Evolutionary conservation across 2,329 filamentous ascomycete genomes (phyloP).

Genomic region (Claviceps pazoutovae): DNA sequence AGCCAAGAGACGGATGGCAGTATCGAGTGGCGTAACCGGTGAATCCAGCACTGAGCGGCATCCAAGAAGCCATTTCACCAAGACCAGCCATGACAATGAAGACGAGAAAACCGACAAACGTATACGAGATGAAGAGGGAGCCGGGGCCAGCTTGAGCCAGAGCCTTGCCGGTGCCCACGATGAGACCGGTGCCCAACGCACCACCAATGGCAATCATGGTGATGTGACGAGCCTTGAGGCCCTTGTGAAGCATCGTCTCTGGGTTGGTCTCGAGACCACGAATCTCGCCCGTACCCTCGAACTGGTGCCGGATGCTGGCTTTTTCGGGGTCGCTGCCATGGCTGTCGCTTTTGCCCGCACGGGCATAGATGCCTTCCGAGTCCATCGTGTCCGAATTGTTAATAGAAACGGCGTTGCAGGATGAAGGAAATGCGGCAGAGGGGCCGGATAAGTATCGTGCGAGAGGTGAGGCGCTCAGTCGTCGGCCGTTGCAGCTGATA

Average conservation of each 20-base stretch:
- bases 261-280: conserved; percentile 34
- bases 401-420: neutral
- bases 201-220: conserved; percentile 58
- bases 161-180: conserved; percentile 51
- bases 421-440: neutral
- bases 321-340: conserved; percentile 9
- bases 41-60: conserved; percentile 66
- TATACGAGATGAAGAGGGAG: conserved; percentile 59
- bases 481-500: neutral
- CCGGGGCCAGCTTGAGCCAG: conserved; percentile 43
- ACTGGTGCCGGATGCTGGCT: conserved; percentile 6
- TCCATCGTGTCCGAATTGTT: conserved; percentile 1
- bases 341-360: conserved; percentile 6
- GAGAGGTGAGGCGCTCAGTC: neutral
- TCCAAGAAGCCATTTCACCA: conserved; percentile 74
- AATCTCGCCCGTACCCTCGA: conserved; percentile 20
- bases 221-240: conserved; percentile 40
- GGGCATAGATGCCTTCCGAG: conserved; percentile 8
- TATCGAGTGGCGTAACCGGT: conserved; percentile 69
- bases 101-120: conserved; percentile 55
- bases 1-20: conserved; percentile 68
- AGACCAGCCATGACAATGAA: conserved; percentile 71
- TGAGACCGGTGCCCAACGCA: conserved; percentile 60
- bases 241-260: conserved; percentile 35
- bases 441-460: neutral